phyloP scores from a whole-genome alignment of 495 filamentous ascomycete species.

The Amorphotheca resinae region DNA sequence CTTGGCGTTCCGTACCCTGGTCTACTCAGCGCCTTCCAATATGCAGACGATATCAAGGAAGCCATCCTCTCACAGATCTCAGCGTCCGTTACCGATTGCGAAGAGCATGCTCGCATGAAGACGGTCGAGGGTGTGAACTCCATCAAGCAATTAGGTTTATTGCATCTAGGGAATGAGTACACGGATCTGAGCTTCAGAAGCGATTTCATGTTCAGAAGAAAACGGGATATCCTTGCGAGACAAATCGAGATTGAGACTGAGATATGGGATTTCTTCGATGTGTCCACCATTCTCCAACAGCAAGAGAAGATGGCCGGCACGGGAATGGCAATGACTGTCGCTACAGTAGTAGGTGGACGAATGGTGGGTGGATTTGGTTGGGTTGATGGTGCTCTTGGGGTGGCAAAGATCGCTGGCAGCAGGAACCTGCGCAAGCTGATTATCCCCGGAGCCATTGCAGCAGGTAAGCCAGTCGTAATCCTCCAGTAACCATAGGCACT shows the following conservation, averaged over 20 bases:
- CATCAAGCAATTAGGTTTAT: constrained; percentile 76
- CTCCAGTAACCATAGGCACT: constrained; percentile 21
- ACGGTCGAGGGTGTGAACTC: constrained; percentile 72
- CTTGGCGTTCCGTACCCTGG: constrained; percentile 80
- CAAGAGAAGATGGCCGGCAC: constrained; percentile 92
- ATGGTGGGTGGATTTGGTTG: constrained; percentile 75
- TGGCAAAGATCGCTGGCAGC: constrained; percentile 66
- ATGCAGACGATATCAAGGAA: constrained; percentile 82
- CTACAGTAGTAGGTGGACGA: constrained; percentile 70
- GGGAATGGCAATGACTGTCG: constrained; percentile 84
- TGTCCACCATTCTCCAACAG: constrained; percentile 64
- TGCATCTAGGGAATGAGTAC: constrained; percentile 82
- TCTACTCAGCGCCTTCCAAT: constrained; percentile 72
- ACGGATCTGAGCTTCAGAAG: constrained; percentile 71
- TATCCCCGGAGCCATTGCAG: constrained; percentile 62
- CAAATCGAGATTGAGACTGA: constrained; percentile 82
- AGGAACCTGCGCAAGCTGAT: constrained; percentile 73
- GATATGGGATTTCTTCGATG: constrained; percentile 85
- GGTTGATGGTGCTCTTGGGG: constrained; percentile 76
- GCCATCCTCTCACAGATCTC: constrained; percentile 87
- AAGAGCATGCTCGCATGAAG: constrained; percentile 68
- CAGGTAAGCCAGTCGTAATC: constrained; percentile 44
- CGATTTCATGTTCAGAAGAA: constrained; percentile 83
- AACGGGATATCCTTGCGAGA: constrained; percentile 64
- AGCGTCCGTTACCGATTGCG: constrained; percentile 60